phyloP scores from a whole-genome alignment of 768 basidiomycete genomes.

The Astraeus odoratus region DNA sequence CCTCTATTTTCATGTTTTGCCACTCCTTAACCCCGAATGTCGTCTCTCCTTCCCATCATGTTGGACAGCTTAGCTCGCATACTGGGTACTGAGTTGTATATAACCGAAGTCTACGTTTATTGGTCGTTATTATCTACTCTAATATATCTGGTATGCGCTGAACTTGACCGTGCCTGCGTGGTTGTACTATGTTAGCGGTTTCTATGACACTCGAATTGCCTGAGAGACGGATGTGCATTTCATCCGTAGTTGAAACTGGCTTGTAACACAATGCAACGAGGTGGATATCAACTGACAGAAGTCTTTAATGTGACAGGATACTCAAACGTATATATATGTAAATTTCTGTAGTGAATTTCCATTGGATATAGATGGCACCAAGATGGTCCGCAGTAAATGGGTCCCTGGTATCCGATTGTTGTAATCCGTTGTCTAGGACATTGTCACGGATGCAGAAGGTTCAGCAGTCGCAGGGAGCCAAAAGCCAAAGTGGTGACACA shows the following conservation, averaged over 20 bases:
- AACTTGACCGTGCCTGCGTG: no score
- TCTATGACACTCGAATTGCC: no score
- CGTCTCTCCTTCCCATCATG: neutral
- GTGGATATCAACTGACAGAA: no score
- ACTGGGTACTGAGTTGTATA: neutral
- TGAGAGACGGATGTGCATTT: no score
- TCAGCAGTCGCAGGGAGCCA: conserved; percentile 50
- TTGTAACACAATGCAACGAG: no score
- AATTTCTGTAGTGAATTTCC: no score
- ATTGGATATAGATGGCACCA: no score
- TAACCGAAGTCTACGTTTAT: neutral
- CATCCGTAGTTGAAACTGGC: no score
- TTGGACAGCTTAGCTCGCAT: neutral
- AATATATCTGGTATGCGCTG: neutral
- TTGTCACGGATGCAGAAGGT: conserved; percentile 41
- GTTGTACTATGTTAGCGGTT: no score
- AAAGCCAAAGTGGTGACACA: conserved; percentile 45
- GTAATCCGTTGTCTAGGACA: neutral
- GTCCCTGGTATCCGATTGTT: neutral
- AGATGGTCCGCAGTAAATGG: neutral
- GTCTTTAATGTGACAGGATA: no score
- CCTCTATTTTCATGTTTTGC: neutral
- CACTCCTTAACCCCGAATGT: neutral
- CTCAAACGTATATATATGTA: no score
- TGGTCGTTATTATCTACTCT: neutral